Evolutionary conservation across 225 moss, liverwort and hornwort species (phyloP), one percentile per base, ranked within the genome.

Genomic region (Bryum argenteum): DNA sequence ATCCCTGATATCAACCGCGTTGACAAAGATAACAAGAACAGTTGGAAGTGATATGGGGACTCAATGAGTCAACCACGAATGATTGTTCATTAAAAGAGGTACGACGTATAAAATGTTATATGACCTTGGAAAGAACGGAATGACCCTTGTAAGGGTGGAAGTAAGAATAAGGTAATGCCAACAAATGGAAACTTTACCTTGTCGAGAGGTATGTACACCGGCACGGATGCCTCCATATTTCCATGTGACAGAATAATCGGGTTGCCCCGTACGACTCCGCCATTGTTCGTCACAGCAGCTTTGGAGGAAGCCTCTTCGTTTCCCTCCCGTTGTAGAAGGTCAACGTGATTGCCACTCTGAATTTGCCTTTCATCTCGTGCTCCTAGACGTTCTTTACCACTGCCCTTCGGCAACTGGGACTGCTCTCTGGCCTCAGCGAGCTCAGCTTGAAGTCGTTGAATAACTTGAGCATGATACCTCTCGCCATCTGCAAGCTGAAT

Each of bases 401-500:
- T 54, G 68, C 81, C 87, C 77, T 90, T 91, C 16, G 83, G 76
- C 64, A 82, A 70, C 70, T 82, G 89, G 73, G 84, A 82, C 69
- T 88, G 91, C 58, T 93, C 93, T 71, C 88, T 83, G 16, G 84
- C 87, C 57, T 96, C 96, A 66, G 43, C 81, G 11, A 96, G 75
- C 71, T 96, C 96, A 76, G 82, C 80, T 75, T 93, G 96, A 55
- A 96, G 79, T 48, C 87, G 88, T 71, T 91, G 96, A 51, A 89
- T 80, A 52, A 85, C 70, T 79, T 93, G 91, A 51, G 91, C 75
- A 75, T 96, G 92, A 37, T 83, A 96, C 66, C 96, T 93, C 60
- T 96, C 96, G 76, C 89, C 76, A 43, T 96, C 96, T 79, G 85
- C 87, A 61, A 93, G 87, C 96, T 96, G 91, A 44, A 58, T 72